Evolutionary conservation across 768 basidiomycete genomes (phyloP).

Genomic region (Royoungia palumana): DNA sequence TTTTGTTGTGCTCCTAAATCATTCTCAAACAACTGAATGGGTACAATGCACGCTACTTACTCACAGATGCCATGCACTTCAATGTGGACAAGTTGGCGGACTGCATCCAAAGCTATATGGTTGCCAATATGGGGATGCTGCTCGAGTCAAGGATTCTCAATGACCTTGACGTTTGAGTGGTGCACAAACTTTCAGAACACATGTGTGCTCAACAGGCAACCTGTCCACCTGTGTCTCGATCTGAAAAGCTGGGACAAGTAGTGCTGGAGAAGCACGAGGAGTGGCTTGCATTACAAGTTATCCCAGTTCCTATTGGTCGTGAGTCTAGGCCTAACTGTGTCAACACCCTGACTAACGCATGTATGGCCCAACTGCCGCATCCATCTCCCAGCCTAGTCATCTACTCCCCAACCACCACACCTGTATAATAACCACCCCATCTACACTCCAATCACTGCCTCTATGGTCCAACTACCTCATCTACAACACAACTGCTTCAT

Average conservation of each 20-base stretch:
- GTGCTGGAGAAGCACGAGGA: conserved; percentile 60
- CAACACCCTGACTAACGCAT: too few relatives aligned
- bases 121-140: conserved; percentile 81
- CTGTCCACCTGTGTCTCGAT: conserved; percentile 66
- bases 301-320: too few relatives aligned
- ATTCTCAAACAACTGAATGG: conserved; percentile 66
- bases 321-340: too few relatives aligned
- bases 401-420: too few relatives aligned
- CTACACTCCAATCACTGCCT: too few relatives aligned
- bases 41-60: conserved; percentile 75
- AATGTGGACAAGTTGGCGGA: conserved; percentile 65
- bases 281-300: conserved; percentile 70
- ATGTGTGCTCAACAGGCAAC: conserved; percentile 56
- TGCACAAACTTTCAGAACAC: conserved; percentile 64
- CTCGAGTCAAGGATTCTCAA: conserved; percentile 81
- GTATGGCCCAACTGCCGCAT: too few relatives aligned
- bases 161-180: conserved; percentile 59
- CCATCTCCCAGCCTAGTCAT: too few relatives aligned
- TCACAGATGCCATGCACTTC: conserved; percentile 79
- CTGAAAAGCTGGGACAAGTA: conserved; percentile 46
- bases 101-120: conserved; percentile 75
- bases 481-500: too few relatives aligned
- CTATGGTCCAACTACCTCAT: too few relatives aligned
- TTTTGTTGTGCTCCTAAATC: conserved; percentile 76
- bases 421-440: too few relatives aligned